Conservation (phyloP, 2,329 filamentous ascomycete genomes). For the Pseudogymnoascus sp. region DNA sequence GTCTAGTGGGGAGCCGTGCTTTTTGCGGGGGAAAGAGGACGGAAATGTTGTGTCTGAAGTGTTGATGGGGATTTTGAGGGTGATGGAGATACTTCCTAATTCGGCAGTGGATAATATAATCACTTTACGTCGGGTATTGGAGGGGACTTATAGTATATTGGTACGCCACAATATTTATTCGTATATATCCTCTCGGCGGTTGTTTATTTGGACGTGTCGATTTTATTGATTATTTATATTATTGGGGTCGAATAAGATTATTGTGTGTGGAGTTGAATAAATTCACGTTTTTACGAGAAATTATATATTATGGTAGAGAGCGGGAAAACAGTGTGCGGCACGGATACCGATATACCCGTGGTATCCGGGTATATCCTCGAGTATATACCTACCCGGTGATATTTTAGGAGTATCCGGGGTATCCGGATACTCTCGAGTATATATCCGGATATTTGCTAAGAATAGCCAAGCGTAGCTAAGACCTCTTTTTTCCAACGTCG, state of each 20-base stretch:
- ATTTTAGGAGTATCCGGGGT: too few relatives aligned
- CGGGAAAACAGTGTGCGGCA: neutral
- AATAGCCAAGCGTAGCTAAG: too few relatives aligned
- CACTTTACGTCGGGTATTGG: neutral
- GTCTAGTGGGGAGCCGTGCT: neutral
- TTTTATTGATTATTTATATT: neutral
- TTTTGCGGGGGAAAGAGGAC: neutral
- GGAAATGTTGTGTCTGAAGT: too few relatives aligned
- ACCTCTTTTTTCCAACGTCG: too few relatives aligned
- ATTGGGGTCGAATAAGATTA: neutral
- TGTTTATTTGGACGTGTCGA: neutral
- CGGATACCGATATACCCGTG: too few relatives aligned
- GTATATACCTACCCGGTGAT: too few relatives aligned
- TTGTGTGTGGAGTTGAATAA: neutral
- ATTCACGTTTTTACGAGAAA: neutral
- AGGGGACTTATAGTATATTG: neutral
- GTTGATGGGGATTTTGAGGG: neutral
- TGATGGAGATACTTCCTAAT: neutral
- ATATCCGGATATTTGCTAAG: too few relatives aligned
- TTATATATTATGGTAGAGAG: neutral
- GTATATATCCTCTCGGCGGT: neutral
- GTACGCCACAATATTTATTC: neutral
- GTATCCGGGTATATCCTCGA: too few relatives aligned
- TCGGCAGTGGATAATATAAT: neutral
- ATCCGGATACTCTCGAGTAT: too few relatives aligned